A percentile compares a stretch with the other conserved stretches of the same genome.
Evolutionary conservation across 225 moss, liverwort and hornwort species (phyloP).

Genomic region (Antitrichia curtipendula): DNA sequence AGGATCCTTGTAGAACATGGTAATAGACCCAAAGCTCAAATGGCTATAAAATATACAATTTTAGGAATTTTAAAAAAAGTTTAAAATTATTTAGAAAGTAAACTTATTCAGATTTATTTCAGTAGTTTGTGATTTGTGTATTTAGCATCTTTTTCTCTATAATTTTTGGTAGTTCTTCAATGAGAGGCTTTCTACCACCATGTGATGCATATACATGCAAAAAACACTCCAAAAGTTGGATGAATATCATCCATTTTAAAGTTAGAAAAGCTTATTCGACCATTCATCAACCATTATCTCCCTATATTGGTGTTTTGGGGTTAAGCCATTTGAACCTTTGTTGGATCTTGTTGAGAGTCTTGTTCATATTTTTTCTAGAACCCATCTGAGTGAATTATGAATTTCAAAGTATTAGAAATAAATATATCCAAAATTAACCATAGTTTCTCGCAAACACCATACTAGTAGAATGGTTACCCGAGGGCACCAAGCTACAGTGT

Average conservation of each 20-base stretch:
- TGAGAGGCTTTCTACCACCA: not conserved
- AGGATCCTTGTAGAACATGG: accelerated
- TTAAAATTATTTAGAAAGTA: not conserved
- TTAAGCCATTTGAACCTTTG: not conserved
- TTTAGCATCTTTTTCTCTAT: not conserved
- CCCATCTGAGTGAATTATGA: not conserved
- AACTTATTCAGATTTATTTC: not conserved
- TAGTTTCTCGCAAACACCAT: accelerated
- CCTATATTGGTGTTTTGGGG: no score
- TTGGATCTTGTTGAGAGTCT: not conserved
- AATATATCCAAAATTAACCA: not conserved
- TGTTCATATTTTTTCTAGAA: not conserved
- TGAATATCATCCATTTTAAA: not conserved
- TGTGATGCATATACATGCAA: not conserved
- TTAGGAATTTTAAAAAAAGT: not conserved
- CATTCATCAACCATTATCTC: not conserved
- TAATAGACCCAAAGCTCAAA: not conserved
- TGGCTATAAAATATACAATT: not conserved
- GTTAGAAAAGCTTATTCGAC: not conserved
- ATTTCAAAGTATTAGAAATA: not conserved
- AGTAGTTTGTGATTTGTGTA: accelerated
- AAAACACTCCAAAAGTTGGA: not conserved
- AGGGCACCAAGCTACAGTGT: not conserved
- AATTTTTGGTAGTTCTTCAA: not conserved
- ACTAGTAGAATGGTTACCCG: not conserved